These are phyloP conservation scores for Tuber borchii DNA, from an alignment of 495 filamentous ascomycete genomes.

Conservation along the genomic window DNA sequence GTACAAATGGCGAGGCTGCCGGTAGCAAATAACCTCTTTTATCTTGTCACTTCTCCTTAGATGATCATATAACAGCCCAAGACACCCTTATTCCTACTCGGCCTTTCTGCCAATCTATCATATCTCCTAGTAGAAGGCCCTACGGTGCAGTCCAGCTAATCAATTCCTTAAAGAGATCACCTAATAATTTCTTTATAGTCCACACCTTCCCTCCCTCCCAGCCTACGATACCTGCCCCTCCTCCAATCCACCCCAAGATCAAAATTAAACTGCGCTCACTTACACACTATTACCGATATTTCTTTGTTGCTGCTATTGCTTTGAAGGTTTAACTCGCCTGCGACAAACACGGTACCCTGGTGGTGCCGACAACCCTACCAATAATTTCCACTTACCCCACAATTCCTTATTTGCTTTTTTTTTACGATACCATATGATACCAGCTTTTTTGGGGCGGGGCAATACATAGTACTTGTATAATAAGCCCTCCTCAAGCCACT, in stretches of 20 bases:
- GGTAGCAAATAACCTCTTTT: neutral
- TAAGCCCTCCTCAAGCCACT: neutral
- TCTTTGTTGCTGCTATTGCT: neutral
- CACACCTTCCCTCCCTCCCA: neutral
- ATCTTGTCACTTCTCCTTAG: neutral
- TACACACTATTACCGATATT: neutral
- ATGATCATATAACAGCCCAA: neutral
- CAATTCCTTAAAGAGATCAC: neutral
- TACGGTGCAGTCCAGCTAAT: neutral
- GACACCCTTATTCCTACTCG: neutral
- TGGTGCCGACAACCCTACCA: neutral
- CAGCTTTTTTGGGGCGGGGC: neutral
- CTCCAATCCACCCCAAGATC: neutral
- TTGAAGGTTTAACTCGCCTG: neutral
- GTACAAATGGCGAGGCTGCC: neutral
- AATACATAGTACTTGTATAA: neutral
- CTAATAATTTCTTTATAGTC: neutral
- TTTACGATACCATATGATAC: neutral
- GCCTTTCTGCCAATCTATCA: neutral
- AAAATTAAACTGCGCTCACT: neutral
- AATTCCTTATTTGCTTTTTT: slow-evolving; percentile 1
- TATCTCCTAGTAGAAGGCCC: neutral
- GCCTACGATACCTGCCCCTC: neutral
- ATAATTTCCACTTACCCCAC: neutral
- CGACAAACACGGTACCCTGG: neutral